Conservation (phyloP, 208 protist genomes). For the Leishmania gerbilli region DNA sequence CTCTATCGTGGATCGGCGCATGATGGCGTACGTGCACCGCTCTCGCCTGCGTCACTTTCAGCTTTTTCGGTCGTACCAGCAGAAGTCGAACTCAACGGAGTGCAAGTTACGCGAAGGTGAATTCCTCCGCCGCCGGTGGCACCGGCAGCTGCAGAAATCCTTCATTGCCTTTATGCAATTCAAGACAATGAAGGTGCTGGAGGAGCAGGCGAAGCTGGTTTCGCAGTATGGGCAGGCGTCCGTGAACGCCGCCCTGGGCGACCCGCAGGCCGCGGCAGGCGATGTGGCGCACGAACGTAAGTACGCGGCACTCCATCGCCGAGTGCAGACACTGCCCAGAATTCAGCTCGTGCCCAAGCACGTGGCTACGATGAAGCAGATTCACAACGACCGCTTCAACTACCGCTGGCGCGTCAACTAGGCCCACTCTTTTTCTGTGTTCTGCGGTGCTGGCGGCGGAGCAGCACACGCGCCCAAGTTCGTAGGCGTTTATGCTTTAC, state of each 20-base stretch:
- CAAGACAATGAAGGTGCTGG: conserved; percentile 91
- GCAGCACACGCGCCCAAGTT: neutral
- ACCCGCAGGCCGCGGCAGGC: conserved; percentile 38
- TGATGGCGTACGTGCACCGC: conserved; percentile 91
- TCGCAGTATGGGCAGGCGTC: conserved; percentile 86
- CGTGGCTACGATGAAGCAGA: conserved; percentile 92
- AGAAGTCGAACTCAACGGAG: conserved; percentile 87
- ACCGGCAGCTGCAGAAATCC: conserved; percentile 82
- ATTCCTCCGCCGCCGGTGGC: conserved; percentile 86
- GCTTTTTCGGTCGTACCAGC: conserved; percentile 89
- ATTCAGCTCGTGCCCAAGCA: conserved; percentile 86
- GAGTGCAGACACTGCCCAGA: conserved; percentile 63
- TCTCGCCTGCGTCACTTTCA: conserved; percentile 85
- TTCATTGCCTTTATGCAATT: conserved; percentile 93
- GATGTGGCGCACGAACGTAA: conserved; percentile 43
- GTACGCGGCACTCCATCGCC: conserved; percentile 51
- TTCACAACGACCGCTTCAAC: conserved; percentile 93
- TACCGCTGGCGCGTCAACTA: conserved; percentile 90
- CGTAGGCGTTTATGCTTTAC: neutral
- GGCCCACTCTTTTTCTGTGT: neutral
- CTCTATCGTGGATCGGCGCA: conserved; percentile 78
- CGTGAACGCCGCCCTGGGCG: conserved; percentile 85
- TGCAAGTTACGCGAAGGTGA: conserved; percentile 85
- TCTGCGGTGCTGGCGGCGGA: neutral
- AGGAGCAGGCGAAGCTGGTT: conserved; percentile 87